Evolutionary conservation across 306 rosid species (phyloP), one percentile per base, ranked within the genome.

Genomic region (Glycyrrhiza uralensis): DNA sequence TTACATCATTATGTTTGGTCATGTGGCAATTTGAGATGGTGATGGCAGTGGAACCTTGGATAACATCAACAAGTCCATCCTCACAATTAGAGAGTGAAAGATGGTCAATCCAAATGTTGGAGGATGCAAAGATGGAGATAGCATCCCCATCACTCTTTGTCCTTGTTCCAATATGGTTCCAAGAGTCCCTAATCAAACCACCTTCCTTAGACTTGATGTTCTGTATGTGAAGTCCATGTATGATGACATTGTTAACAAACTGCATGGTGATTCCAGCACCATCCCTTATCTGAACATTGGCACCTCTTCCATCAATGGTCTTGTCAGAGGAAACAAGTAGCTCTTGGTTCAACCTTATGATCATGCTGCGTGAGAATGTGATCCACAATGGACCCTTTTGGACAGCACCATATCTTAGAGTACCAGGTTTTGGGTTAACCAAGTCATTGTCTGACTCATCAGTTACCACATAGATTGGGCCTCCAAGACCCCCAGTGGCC

Each of bases 121-220:
- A 13, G 3, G 74, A 33, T 1, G 50, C 67, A 56, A 54, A 75
- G 14, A 75, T 3, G 1, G 80, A 75, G 55, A 75, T 29, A 19
- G 80, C 80, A 75, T 75, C 80, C 30, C 80, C 80, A 14, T 75
- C 80, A 10, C 80, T 75, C 13, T 30, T 65, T 0, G 80, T 75
- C 42, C 80, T 65, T 0, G 0, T 0, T 29, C 74, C 74, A 20
- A 7, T 1, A n/a, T 75, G 80, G 11, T 75, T 1, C 49, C 3
- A 42, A 4, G 80, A 41, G 10, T 75, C 74, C 5, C 59, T 54
- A 0, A 75, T 54, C 59, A 66, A 4, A 17, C 59, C 80, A n/a
- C 80, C 80, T 0, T 13, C 8, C 55, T 66, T 75, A 4, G 67
- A 2, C 1, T 13, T 6, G 0, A 75, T 54, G 23, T 75, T 42